These are phyloP conservation scores for Trypethelium eluteriae DNA, from an alignment of 495 filamentous ascomycete genomes.

Conservation along the genomic window DNA sequence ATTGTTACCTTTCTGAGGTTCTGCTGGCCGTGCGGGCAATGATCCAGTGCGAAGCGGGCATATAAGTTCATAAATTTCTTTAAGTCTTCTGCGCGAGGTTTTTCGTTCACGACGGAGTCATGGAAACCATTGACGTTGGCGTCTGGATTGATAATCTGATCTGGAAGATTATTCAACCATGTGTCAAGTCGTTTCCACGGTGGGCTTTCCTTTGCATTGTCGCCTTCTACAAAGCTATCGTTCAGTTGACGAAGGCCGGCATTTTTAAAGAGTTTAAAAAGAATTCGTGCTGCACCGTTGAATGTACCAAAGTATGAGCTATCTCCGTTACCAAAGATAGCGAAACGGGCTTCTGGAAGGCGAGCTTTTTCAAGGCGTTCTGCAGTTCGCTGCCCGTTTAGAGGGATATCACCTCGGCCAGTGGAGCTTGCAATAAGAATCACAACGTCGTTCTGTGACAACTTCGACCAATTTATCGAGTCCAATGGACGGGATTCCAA, in stretches of 20 bases:
- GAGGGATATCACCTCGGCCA: conserved; percentile 25
- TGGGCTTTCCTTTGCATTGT: conserved; percentile 20
- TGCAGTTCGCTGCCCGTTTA: conserved; percentile 21
- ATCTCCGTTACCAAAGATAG: conserved; percentile 30
- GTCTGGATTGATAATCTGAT: conserved; percentile 11
- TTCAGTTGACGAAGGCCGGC: conserved; percentile 19
- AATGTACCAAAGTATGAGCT: conserved; percentile 28
- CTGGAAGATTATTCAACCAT: conserved; percentile 19
- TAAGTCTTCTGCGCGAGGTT: not conserved
- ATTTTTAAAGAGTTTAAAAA: conserved; percentile 15
- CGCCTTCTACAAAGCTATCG: conserved; percentile 19
- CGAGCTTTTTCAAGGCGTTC: not conserved
- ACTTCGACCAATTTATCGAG: conserved; percentile 12
- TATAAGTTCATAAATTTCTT: not conserved
- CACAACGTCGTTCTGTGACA: conserved; percentile 17
- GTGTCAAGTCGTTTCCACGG: conserved; percentile 19
- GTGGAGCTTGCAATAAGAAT: conserved; percentile 25
- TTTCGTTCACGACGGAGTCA: not conserved
- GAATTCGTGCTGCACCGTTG: conserved; percentile 24
- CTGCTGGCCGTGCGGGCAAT: not conserved
- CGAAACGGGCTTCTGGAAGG: conserved; percentile 15
- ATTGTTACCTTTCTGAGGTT: conserved; percentile 17
- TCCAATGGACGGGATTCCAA: conserved; percentile 1
- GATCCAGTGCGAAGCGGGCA: not conserved
- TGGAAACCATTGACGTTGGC: conserved; percentile 6